Base-by-base conservation (phyloP, 192 early-diverging fungal genomes). In the Pilobolus umbonatus region DNA sequence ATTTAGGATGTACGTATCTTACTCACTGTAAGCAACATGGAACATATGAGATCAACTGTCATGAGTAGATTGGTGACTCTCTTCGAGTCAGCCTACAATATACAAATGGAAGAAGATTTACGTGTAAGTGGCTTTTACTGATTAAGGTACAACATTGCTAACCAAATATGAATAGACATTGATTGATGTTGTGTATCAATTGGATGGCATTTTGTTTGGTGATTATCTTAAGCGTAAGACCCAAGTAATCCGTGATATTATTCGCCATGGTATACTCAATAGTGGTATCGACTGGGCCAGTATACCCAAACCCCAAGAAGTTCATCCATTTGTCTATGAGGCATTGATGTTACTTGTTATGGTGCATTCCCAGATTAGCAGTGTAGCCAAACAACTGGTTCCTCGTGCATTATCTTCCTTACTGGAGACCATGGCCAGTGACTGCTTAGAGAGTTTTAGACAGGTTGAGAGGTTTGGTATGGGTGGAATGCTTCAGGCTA, bases 401-500 rank as follows among this genome's bases (percentile, higher is more conserved):
- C 77, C 79, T 62, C 80, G 88, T 5, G 83, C 92, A 4, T 65
- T 98, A 42, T 84, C 87, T 22, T 81, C 79, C 28, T 72, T 96
- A 35, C 61, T 92, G 8, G 77, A 77, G 21, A 76, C 74, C 42
- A 80, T 98, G 69, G 85, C 85, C 5, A 83, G 86, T 51, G 88
- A 94, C 59, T 75, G 96, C 62, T 75, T 97, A 17, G 80, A 84
- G 42, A 75, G 80, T 55, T 90, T 93, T 53, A 81, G 90, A 29
- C 64, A 80, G 42, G 80, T 96, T 7, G 93, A 94, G 55, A 60
- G 78, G 48, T 98, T 94, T 68, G 91, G 92, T 57, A 86, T 84
- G 60, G 90, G 87, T 29, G 96, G 96, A 7, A 91, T 93, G 87
- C 68, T 97, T 42, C 96, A 95, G 78, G 93, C 90, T n/a, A 91